Percentiles rank a stretch among this genome's conserved stretches.
These are phyloP conservation scores for Dipodascus albidus DNA, from an alignment of 805 yeast genomes.

Conservation along the genomic window DNA sequence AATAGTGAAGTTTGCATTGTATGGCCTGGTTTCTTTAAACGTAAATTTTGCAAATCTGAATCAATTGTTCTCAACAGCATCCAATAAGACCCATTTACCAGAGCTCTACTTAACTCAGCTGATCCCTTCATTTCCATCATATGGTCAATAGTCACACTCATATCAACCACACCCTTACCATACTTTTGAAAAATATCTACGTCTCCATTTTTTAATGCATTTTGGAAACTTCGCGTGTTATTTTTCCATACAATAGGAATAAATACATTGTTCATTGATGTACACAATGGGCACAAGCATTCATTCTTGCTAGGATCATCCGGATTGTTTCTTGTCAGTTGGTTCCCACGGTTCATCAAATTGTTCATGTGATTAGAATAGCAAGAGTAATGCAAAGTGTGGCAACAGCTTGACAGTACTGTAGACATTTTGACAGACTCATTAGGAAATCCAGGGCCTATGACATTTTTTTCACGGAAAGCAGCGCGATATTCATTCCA, in stretches of 20 bases:
- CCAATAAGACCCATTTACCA: not conserved
- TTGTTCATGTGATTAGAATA: constrained; percentile 49
- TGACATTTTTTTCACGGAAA: constrained; percentile 30
- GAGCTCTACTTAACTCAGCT: not conserved
- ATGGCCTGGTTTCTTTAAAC: not conserved
- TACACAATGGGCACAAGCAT: constrained; percentile 84
- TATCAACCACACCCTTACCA: not conserved
- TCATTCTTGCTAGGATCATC: constrained; percentile 62
- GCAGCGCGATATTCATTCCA: constrained; percentile 31
- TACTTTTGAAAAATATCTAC: not conserved
- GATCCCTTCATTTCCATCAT: not conserved
- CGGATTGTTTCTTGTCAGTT: constrained; percentile 73
- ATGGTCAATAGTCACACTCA: not conserved
- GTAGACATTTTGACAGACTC: constrained; percentile 13
- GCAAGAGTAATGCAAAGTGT: constrained; percentile 82
- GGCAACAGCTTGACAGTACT: constrained; percentile 75
- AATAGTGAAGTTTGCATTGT: constrained; percentile 15
- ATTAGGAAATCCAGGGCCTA: constrained; percentile 65
- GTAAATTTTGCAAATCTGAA: not conserved
- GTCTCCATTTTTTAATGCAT: constrained; percentile 5
- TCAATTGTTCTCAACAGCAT: not conserved
- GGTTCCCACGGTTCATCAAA: constrained; percentile 46
- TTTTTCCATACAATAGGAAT: constrained; percentile 59
- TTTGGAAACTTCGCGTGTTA: constrained; percentile 26
- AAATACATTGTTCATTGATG: constrained; percentile 72